Conservation (phyloP, 2,329 filamentous ascomycete genomes). For the Chrysoporthe cubensis region DNA sequence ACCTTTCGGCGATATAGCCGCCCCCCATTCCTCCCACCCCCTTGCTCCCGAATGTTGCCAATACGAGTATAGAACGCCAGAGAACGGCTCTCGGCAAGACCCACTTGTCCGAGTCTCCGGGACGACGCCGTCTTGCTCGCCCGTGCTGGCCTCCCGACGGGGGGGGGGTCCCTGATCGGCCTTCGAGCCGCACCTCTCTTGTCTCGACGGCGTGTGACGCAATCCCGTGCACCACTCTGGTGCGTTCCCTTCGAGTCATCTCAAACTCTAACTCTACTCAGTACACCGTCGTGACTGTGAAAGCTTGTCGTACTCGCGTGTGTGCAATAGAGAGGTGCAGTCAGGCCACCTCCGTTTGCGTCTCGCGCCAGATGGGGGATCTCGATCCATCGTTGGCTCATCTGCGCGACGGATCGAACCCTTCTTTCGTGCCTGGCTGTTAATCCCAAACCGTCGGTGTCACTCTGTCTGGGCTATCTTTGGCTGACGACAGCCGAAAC, state of each 20-base stretch:
- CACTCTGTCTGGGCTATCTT: no score
- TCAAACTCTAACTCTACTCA: neutral
- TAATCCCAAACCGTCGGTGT: no score
- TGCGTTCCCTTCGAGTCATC: neutral
- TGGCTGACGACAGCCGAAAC: no score
- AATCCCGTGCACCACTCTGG: neutral
- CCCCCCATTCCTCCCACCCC: neutral
- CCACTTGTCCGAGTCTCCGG: slow-evolving; percentile 17
- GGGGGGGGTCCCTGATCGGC: neutral
- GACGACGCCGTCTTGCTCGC: neutral
- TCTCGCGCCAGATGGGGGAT: neutral
- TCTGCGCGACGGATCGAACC: neutral
- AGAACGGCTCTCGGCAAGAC: slow-evolving; percentile 8
- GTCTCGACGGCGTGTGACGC: neutral
- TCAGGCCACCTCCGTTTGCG: neutral
- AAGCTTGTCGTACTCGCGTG: no score
- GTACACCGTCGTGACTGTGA: no score
- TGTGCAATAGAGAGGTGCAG: no score
- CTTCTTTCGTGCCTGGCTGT: neutral
- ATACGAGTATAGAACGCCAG: neutral
- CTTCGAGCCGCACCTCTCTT: neutral
- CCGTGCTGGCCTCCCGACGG: neutral
- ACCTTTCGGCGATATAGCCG: neutral
- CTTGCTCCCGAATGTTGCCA: neutral
- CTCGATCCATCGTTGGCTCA: neutral